phyloP scores from a whole-genome alignment of 2,329 filamentous ascomycete species.

The Paecilomyces fulvus region DNA sequence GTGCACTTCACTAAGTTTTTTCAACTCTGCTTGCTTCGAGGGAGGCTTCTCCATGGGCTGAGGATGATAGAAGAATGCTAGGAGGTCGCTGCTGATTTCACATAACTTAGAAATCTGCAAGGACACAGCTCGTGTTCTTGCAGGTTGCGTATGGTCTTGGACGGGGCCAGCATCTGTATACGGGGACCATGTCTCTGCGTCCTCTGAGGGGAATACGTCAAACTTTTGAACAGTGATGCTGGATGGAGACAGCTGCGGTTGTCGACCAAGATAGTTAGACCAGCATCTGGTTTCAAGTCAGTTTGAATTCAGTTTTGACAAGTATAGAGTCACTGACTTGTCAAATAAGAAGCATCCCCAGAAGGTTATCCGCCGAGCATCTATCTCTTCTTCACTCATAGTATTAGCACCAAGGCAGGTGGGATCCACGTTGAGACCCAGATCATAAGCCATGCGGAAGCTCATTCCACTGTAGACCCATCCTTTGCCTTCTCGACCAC shows the following conservation, averaged over 20 bases:
- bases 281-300: slow-evolving; percentile 55
- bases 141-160: slow-evolving; percentile 65
- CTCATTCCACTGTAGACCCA: slow-evolving; percentile 99
- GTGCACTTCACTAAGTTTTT: slow-evolving; percentile 86
- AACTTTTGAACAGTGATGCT: slow-evolving; percentile 80
- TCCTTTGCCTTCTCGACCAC: slow-evolving; percentile 85
- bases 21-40: slow-evolving; percentile 75
- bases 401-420: slow-evolving; percentile 54
- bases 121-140: slow-evolving; percentile 71
- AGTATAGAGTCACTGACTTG: slow-evolving; percentile 48
- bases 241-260: slow-evolving; percentile 74
- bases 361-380: slow-evolving; percentile 84
- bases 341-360: slow-evolving; percentile 99
- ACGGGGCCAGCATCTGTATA: slow-evolving; percentile 79
- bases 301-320: slow-evolving; percentile 3
- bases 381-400: slow-evolving; percentile 73
- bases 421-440: slow-evolving; percentile 82
- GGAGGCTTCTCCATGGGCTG: slow-evolving; percentile 50
- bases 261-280: slow-evolving; percentile 90
- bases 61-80: slow-evolving; percentile 87
- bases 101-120: slow-evolving; percentile 75
- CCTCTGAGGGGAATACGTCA: slow-evolving; percentile 84
- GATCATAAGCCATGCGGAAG: slow-evolving; percentile 92
- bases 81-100: slow-evolving; percentile 86
- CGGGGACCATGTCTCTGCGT: slow-evolving; percentile 75